Evolutionary conservation across 805 yeast genomes (phyloP).

Genomic region (Kazachstania kunashirensis): DNA sequence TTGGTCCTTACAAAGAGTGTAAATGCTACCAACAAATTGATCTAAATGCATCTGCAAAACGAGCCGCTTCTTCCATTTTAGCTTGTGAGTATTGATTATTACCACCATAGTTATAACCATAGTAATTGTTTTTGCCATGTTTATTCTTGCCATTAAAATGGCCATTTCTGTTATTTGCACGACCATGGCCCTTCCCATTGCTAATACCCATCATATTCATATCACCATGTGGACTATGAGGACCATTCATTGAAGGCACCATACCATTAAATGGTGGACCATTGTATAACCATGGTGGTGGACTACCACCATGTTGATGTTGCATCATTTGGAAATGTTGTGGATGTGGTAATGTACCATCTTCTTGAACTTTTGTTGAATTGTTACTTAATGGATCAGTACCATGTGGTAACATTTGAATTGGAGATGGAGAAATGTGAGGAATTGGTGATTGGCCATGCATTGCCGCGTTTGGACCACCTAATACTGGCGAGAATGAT

Average conservation of each 20-base stretch:
- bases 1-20: constrained; percentile 82
- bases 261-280: constrained; percentile 24
- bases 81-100: constrained; percentile 8
- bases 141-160: constrained; percentile 8
- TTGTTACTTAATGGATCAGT: not conserved
- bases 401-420: constrained; percentile 8
- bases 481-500: constrained; percentile 26
- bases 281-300: constrained; percentile 29
- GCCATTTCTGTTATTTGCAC: constrained; percentile 4
- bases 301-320: constrained; percentile 19
- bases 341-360: constrained; percentile 5
- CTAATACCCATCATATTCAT: constrained; percentile 8
- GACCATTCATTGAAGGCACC: constrained; percentile 17
- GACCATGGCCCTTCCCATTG: constrained; percentile 3
- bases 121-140: constrained; percentile 10
- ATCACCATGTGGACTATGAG: constrained; percentile 7
- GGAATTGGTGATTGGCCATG: constrained; percentile 16
- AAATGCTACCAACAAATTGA: constrained; percentile 65
- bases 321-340: constrained; percentile 10
- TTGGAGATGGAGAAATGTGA: constrained; percentile 12
- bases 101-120: constrained; percentile 7
- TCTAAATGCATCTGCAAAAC: constrained; percentile 56
- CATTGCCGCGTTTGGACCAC: constrained; percentile 19
- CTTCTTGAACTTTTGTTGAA: constrained; percentile 2
- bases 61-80: constrained; percentile 52